phyloP scores from a whole-genome alignment of 345 rosid species.

The Linum trigynum region DNA sequence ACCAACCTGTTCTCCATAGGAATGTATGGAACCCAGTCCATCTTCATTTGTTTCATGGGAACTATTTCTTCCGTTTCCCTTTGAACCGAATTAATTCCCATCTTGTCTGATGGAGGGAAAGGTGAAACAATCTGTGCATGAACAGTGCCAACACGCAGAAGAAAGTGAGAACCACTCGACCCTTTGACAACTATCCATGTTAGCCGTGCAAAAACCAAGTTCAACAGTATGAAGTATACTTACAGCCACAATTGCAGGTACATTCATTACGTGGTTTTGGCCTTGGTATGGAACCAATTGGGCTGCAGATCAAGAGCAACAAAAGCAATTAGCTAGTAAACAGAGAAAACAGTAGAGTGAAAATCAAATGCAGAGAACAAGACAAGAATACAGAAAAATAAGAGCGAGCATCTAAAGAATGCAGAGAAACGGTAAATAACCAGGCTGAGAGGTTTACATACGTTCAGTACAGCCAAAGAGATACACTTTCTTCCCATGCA shows the following conservation, averaged over 20 bases:
- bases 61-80: slow-evolving; percentile 87
- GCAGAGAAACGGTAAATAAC: background rate
- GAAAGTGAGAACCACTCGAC: background rate
- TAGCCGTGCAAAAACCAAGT: background rate
- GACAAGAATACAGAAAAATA: background rate
- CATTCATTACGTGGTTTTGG: slow-evolving; percentile 36
- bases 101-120: slow-evolving; percentile 93
- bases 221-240: slow-evolving; percentile 22
- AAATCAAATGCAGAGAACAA: background rate
- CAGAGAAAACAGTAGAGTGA: background rate
- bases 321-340: background rate
- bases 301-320: slow-evolving; percentile 46
- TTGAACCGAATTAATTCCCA: slow-evolving; percentile 94
- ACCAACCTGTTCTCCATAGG: slow-evolving; percentile 76
- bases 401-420: too few relatives aligned
- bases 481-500: slow-evolving; percentile 63
- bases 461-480: slow-evolving; percentile 91
- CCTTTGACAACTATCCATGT: background rate
- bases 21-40: slow-evolving; percentile 97
- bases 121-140: slow-evolving; percentile 68
- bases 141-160: slow-evolving; percentile 1
- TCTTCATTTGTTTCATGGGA: slow-evolving; percentile 99
- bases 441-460: slow-evolving; percentile 30
- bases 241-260: slow-evolving; percentile 88
- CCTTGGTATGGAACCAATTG: slow-evolving; percentile 65